These are phyloP conservation scores for Aspergillus candidus DNA, from an alignment of 2,329 filamentous ascomycete genomes.

Conservation along the genomic window DNA sequence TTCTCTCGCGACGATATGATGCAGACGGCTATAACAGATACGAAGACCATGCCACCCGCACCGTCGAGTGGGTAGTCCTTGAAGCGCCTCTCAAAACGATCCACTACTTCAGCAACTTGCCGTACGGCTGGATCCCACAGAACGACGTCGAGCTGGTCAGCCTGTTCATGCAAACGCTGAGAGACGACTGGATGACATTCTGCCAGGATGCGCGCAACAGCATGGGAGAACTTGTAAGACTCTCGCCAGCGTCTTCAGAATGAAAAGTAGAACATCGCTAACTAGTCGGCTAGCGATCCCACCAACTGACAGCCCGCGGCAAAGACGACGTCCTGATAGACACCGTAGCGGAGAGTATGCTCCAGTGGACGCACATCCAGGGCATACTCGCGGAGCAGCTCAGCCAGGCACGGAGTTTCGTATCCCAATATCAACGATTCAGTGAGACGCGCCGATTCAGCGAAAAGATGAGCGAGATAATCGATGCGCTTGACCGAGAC, in stretches of 20 bases:
- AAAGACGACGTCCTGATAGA: conserved; percentile 12
- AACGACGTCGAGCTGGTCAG: conserved; percentile 11
- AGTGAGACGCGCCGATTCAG: conserved; percentile 11
- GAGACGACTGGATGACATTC: conserved; percentile 11
- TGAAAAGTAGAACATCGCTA: neutral
- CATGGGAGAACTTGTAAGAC: conserved; percentile 9
- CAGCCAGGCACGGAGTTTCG: conserved; percentile 8
- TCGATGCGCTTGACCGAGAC: conserved; percentile 6
- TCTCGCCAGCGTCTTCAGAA: no score
- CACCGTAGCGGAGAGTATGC: conserved; percentile 12
- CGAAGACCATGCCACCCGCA: conserved; percentile 3
- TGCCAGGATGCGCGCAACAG: conserved; percentile 9
- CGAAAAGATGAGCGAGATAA: conserved; percentile 8
- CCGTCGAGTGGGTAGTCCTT: conserved; percentile 10
- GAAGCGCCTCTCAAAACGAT: conserved; percentile 11
- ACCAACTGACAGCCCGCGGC: conserved; percentile 9
- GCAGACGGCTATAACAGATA: neutral
- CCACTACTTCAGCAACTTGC: conserved; percentile 12
- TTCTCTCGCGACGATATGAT: neutral
- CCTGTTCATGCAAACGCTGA: conserved; percentile 11
- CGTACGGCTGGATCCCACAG: conserved; percentile 11
- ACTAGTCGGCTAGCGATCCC: conserved; percentile 5
- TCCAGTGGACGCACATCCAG: conserved; percentile 11
- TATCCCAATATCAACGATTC: conserved; percentile 10
- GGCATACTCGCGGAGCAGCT: conserved; percentile 10